Conservation (phyloP, 441 rosid species). For the Populus tomentosa region DNA sequence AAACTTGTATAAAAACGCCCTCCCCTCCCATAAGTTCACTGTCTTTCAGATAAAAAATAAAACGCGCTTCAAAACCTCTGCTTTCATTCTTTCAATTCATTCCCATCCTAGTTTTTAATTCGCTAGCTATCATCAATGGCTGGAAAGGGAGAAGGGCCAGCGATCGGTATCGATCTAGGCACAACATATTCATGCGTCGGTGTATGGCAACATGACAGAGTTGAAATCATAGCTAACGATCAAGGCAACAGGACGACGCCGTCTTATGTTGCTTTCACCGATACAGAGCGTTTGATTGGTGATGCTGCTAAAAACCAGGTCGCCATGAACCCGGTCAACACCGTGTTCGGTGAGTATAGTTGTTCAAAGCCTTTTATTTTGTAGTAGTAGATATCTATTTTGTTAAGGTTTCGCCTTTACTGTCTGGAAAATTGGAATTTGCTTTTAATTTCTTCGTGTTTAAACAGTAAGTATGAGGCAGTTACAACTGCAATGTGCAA, state of each 20-base stretch:
- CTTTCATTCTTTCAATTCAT: not conserved
- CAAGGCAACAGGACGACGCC: constrained; percentile 57
- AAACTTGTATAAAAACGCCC: not conserved
- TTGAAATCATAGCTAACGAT: constrained; percentile 56
- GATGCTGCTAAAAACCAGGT: constrained; percentile 52
- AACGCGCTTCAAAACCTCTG: not conserved
- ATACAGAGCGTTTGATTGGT: constrained; percentile 44
- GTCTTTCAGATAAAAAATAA: too few species aligned
- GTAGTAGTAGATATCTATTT: not conserved
- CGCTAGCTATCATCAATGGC: constrained; percentile 19
- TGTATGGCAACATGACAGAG: constrained; percentile 58
- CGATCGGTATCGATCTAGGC: constrained; percentile 60
- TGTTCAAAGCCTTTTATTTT: too few species aligned
- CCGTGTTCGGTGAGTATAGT: constrained; percentile 33
- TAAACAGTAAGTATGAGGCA: too few species aligned
- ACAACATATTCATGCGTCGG: constrained; percentile 56
- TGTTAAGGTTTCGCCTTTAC: not conserved
- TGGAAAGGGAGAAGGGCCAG: constrained; percentile 44
- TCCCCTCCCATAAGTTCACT: not conserved
- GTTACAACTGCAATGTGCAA: too few species aligned
- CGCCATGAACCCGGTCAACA: constrained; percentile 46
- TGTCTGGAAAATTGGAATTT: too few species aligned
- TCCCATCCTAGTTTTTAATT: not conserved
- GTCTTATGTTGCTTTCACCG: constrained; percentile 52
- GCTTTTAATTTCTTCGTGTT: too few species aligned